These are phyloP conservation scores for Aspergillus sp. DNA, from an alignment of 2,329 filamentous ascomycete genomes.

Conservation along the genomic window DNA sequence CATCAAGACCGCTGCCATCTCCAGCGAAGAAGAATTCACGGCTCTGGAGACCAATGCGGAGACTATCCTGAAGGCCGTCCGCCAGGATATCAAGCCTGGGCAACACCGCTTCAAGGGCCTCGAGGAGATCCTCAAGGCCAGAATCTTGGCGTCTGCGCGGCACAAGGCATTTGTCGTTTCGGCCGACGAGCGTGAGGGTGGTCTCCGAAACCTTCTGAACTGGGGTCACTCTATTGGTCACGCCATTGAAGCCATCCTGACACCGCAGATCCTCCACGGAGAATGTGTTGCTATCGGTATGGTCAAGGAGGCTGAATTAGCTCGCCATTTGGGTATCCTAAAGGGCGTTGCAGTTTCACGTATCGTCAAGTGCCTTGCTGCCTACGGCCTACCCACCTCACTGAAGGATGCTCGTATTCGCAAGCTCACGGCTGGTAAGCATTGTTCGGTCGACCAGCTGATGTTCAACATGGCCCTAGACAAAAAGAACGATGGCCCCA, in stretches of 20 bases:
- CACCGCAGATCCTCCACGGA: constrained; percentile 92
- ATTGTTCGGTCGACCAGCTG: constrained; percentile 82
- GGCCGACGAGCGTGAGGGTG: constrained; percentile 90
- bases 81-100: constrained; percentile 61
- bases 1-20: constrained; percentile 96
- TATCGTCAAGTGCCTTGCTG: constrained; percentile 89
- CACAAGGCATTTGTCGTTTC: constrained; percentile 96
- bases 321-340: constrained; percentile 83
- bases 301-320: constrained; percentile 95
- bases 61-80: constrained; percentile 73
- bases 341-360: constrained; percentile 86
- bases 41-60: constrained; percentile 80
- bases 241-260: constrained; percentile 92
- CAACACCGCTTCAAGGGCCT: constrained; percentile 71
- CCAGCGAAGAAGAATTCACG: constrained; percentile 85
- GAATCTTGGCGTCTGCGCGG: constrained; percentile 86
- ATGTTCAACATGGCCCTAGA: constrained; percentile 95
- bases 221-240: constrained; percentile 98
- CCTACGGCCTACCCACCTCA: constrained; percentile 86
- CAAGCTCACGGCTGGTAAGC: constrained; percentile 81
- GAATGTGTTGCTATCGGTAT: constrained; percentile 97
- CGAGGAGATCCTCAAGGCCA: constrained; percentile 70
- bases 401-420: constrained; percentile 81
- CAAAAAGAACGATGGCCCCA: constrained; percentile 95
- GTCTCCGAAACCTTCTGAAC: constrained; percentile 90